Conservation (phyloP, 768 basidiomycete genomes). For the Cystobasidium onofrii region DNA sequence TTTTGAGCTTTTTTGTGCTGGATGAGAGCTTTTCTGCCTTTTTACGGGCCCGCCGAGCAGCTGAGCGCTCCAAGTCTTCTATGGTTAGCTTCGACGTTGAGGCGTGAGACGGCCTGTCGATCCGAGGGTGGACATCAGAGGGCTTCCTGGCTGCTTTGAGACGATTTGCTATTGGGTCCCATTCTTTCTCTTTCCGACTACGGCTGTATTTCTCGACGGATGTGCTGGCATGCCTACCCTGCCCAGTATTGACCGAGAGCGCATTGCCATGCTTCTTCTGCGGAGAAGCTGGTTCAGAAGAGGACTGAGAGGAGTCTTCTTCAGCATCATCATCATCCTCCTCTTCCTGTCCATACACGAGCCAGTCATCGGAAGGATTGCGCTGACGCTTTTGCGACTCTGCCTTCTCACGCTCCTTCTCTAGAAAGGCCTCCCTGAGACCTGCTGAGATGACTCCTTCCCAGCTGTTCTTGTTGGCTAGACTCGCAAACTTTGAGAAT, state of each 20-base stretch:
- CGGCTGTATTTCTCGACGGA: neutral
- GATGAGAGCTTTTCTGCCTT: neutral
- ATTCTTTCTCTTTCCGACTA: neutral
- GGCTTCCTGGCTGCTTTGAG: neutral
- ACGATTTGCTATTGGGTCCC: neutral
- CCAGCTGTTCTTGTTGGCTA: constrained; percentile 22
- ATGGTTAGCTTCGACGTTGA: constrained; percentile 5
- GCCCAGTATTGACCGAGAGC: neutral
- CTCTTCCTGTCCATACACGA: neutral
- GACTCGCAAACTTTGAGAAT: constrained; percentile 6
- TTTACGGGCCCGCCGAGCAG: neutral
- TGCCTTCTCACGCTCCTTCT: neutral
- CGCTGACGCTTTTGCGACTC: neutral
- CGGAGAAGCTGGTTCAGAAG: neutral
- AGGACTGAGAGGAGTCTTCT: neutral
- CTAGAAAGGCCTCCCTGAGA: neutral
- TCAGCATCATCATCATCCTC: constrained; percentile 9
- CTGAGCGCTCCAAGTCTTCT: neutral
- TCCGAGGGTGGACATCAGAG: neutral
- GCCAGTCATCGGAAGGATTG: constrained; percentile 9
- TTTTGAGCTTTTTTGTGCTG: neutral
- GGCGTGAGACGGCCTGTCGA: neutral
- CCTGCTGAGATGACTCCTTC: constrained; percentile 13
- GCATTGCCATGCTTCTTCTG: neutral
- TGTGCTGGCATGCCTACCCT: neutral